Evolutionary conservation across 257 asterid genomes (phyloP), one percentile per base, ranked within the genome.

Genomic region (Solanum gracilifrons): DNA sequence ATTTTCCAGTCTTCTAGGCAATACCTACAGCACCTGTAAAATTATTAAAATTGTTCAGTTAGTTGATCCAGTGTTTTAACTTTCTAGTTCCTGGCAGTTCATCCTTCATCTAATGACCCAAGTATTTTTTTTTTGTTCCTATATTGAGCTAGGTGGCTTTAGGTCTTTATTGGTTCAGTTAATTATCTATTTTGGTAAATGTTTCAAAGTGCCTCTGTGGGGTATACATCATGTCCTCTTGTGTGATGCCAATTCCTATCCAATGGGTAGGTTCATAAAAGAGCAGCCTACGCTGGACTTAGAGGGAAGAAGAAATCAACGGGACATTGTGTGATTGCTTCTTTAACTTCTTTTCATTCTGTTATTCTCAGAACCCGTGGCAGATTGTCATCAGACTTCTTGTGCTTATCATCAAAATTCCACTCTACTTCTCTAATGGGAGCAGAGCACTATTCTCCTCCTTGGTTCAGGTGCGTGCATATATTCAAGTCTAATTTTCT

Each of bases 381-480:
- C 93, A 95, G 98, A 95, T 95, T 91, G 48, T 92, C 85, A 73
- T 79, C 93, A 35, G 87, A 90, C 90, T 64, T 88, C 77, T 36
- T 87, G 84, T 87, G 51, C 69, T 46, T 91, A 87, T 92, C 83
- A 36, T 86, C 90, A 88, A 93, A 87, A 72, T 85, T 86, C 83
- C 89, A 88, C 64, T 90, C 88, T 76, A 90, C 92, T 88, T 87
- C 91, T 90, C 82, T 51, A 90, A 95, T 95, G 99, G 97, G 93
- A 85, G 94, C 93, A 31, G 77, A 92, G 55, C 91, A 90, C 75
- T 95, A 93, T 74, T 93, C 90, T 86, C 97, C 96, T 83, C 93
- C 99, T 62, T 95, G 95, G 98, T 97, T 95, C 94, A 97, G 99
- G 99, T 97, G 88, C 13, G 98, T 97, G 88, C 39, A 86, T 68